Evolutionary conservation across 257 asterid genomes (phyloP).

Genomic region (Gentiana straminea): DNA sequence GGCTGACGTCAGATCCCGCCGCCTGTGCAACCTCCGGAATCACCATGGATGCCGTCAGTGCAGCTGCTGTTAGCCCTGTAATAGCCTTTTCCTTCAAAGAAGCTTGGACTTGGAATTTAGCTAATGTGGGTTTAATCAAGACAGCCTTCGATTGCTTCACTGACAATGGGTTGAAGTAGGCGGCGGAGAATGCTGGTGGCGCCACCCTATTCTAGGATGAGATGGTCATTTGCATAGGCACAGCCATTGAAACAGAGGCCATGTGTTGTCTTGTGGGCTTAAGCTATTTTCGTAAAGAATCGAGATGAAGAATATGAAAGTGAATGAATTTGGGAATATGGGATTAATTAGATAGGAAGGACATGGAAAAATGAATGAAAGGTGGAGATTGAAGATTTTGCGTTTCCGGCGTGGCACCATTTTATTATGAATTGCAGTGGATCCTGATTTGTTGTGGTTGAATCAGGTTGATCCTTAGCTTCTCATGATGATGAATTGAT

Average conservation of each 20-base stretch:
- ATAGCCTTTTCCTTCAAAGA: conserved; percentile 39
- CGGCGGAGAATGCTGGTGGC: conserved; percentile 14
- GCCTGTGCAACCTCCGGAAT: conserved; percentile 41
- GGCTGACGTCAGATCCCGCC: conserved; percentile 24
- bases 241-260: conserved; percentile 40
- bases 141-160: conserved; percentile 15
- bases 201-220: conserved; percentile 15
- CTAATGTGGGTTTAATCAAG: background rate
- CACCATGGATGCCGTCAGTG: conserved; percentile 28
- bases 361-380: too few species aligned
- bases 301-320: too few species aligned
- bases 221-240: conserved; percentile 19
- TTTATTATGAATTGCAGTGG: too few species aligned
- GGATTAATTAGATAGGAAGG: too few species aligned
- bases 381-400: too few species aligned
- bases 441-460: too few species aligned
- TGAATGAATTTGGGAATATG: too few species aligned
- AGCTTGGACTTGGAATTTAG: conserved; percentile 17
- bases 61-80: conserved; percentile 29
- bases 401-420: too few species aligned
- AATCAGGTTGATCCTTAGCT: too few species aligned
- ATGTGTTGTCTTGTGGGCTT: conserved; percentile 3
- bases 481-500: too few species aligned
- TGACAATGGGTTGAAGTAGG: conserved; percentile 25
- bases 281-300: too few species aligned